Evolutionary conservation across 116 monocot species (phyloP).

Genomic region (Phalaenopsis hybrid): DNA sequence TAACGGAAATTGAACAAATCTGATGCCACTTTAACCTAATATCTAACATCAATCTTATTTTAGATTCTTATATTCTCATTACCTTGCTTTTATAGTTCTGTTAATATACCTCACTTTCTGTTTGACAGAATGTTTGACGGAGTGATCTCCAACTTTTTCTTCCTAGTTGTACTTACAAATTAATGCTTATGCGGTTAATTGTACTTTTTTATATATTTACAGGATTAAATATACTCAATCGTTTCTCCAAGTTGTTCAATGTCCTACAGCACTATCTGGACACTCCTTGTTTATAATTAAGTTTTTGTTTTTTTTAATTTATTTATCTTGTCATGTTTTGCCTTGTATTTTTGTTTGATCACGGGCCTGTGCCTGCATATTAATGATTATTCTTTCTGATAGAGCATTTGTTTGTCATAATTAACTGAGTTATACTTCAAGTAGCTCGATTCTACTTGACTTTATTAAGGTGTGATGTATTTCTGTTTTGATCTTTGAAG

Average conservation of each 20-base stretch:
- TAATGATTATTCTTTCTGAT: not conserved
- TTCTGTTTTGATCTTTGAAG: not conserved
- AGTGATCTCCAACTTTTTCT: not conserved
- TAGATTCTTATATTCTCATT: not conserved
- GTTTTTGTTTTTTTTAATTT: not conserved
- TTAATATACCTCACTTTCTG: not conserved
- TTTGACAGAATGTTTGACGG: not conserved
- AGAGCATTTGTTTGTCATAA: not conserved
- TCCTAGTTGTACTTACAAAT: not conserved
- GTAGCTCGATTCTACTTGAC: not conserved
- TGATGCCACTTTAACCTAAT: not conserved
- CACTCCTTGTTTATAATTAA: not conserved
- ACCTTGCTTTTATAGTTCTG: no score
- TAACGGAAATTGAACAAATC: not conserved
- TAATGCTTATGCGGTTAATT: not conserved
- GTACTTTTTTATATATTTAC: not conserved
- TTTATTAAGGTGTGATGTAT: constrained; percentile 1
- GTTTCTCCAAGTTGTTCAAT: not conserved
- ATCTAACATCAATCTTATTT: not conserved
- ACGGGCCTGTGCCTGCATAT: not conserved
- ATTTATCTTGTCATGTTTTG: not conserved
- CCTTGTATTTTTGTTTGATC: not conserved
- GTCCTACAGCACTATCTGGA: not conserved
- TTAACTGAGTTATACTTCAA: not conserved
- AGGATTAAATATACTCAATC: not conserved